Conservation (phyloP, 805 yeast genomes). For the Ogataea methanolica region DNA sequence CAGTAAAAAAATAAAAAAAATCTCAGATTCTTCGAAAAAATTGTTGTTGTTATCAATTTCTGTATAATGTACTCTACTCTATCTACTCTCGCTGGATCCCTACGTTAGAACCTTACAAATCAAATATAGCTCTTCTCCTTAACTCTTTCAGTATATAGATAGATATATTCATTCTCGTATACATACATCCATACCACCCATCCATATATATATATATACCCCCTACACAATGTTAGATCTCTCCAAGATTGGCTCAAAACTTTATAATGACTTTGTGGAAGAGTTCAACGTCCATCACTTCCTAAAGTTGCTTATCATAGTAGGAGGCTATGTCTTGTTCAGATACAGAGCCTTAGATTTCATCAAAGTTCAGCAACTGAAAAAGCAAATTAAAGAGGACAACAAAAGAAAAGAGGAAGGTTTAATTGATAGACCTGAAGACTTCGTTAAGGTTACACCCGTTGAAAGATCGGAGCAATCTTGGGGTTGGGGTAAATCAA, state of each 20-base stretch:
- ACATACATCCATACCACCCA: too few species aligned
- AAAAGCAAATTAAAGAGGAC: slow-evolving; percentile 44
- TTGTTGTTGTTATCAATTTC: too few species aligned
- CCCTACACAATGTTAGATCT: slow-evolving; percentile 16
- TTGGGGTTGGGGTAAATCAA: slow-evolving; percentile 81
- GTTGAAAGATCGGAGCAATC: slow-evolving; percentile 36
- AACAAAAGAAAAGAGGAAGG: slow-evolving; percentile 35
- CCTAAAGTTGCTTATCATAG: slow-evolving; percentile 43
- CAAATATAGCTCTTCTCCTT: not conserved
- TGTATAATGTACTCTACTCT: too few species aligned
- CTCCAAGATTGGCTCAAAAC: slow-evolving; percentile 31
- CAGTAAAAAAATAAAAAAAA: too few species aligned
- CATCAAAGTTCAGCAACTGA: slow-evolving; percentile 51
- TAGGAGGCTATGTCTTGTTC: slow-evolving; percentile 60
- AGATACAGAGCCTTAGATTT: slow-evolving; percentile 54
- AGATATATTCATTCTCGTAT: too few species aligned
- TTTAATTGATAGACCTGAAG: slow-evolving; percentile 31
- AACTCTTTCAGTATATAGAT: not conserved
- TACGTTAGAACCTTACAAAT: too few species aligned
- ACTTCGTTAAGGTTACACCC: slow-evolving; percentile 20
- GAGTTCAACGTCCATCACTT: slow-evolving; percentile 42
- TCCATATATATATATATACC: not conserved
- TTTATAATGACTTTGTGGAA: slow-evolving; percentile 34
- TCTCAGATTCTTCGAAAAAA: too few species aligned
- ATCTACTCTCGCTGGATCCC: too few species aligned